Conservation (phyloP, 768 basidiomycete species). For the Boletus sensibilis region DNA sequence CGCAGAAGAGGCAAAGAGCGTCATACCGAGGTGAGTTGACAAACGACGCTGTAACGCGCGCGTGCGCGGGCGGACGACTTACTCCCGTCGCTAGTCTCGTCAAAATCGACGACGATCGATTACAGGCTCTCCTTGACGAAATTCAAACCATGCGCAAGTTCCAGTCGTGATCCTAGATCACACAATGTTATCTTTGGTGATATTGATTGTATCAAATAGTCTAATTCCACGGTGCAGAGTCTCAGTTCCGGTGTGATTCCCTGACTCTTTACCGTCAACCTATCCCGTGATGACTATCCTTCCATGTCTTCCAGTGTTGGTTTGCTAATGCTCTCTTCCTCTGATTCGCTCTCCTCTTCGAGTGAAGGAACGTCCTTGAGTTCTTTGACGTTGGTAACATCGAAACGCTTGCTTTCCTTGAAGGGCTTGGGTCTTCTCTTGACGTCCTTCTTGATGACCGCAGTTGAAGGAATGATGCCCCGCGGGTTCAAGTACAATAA, state of each 20-base stretch:
- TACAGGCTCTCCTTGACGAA: conserved; percentile 81
- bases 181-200: not conserved
- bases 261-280: not conserved
- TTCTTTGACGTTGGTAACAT: conserved; percentile 47
- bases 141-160: conserved; percentile 90
- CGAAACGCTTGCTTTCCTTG: conserved; percentile 66
- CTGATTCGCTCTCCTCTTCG: conserved; percentile 44
- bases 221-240: not conserved
- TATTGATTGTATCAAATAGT: conserved; percentile 9
- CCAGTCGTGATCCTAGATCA: conserved; percentile 54
- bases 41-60: not conserved
- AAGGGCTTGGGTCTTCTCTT: conserved; percentile 59
- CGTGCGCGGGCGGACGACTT: not conserved
- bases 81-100: conserved; percentile 53
- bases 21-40: conserved; percentile 71
- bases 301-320: conserved; percentile 51
- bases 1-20: conserved; percentile 88
- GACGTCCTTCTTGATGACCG: conserved; percentile 60
- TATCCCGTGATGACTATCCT: conserved; percentile 29
- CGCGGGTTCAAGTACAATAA: conserved; percentile 74
- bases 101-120: conserved; percentile 83
- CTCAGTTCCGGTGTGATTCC: not conserved
- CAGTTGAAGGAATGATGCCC: conserved; percentile 70
- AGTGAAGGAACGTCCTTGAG: conserved; percentile 27
- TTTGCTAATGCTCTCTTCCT: conserved; percentile 42